Base-by-base conservation (phyloP, 1,284 basidiomycete species). In the Ustilago xerochloae region DNA sequence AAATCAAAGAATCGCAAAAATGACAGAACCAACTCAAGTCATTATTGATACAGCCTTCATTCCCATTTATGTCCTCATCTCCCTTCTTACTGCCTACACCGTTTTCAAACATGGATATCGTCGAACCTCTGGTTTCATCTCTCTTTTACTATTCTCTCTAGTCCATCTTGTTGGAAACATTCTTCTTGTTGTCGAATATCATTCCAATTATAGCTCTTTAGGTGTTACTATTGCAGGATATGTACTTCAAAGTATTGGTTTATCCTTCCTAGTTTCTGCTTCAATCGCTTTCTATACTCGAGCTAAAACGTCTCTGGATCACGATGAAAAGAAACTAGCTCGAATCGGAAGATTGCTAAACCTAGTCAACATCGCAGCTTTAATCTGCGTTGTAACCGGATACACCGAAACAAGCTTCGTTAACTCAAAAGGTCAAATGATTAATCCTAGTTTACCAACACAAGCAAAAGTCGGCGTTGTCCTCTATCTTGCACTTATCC, bases 1-100 rank as follows among this genome's bases (percentile, higher is more conserved):
- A 4, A 10, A 10, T 20, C n/a, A 15, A 6, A 22, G 4, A 35
- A 6, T 6, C 12, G 47, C 32, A 49, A 49, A 10, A 7, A 74
- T 74, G 70, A 65, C 61, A 3, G 69, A 62, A 57, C 57, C 70
- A 32, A 61, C 52, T 1, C 6, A 45, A 0, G 47, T 59, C n/a
- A 53, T 76, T 22, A 58, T 73, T 30, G 61, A 76, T 39, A 39
- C 46, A 18, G 48, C 60, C 39, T 73, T 76, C 36, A 63, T 76
- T 36, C 74, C 74, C 3, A 48, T 76, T 48, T 76, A 76, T 53
- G 15, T 47, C 13, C n/a, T 58, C 36, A 9, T 63, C 0, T 33
- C 16, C 4, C 15, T 41, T 1, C 30, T 64, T 45, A 66, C 62
- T 22, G 4, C 69, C 4, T 4, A 39, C 38, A 73, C 69, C 39